Evolutionary conservation across 208 protist genomes (phyloP).

Genomic region (Leishmania guyanensis): DNA sequence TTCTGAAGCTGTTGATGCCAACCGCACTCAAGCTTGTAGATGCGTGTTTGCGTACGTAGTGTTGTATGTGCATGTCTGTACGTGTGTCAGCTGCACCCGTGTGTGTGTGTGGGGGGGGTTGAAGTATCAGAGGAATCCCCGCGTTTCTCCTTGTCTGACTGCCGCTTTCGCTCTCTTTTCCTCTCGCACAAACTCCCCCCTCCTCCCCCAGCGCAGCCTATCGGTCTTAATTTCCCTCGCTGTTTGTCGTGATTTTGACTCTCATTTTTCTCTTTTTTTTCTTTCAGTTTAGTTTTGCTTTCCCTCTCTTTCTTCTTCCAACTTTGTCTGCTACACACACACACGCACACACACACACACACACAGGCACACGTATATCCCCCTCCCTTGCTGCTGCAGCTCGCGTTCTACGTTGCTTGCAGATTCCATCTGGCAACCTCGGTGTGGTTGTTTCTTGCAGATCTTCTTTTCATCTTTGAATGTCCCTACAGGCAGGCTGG

Average conservation of each 20-base stretch:
- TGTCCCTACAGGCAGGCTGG: background rate
- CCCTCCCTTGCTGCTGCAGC: no score
- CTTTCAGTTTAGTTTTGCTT: slow-evolving; percentile 1
- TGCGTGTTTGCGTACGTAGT: background rate
- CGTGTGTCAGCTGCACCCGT: background rate
- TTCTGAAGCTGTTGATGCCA: background rate
- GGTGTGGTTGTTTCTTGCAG: background rate
- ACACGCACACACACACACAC: slow-evolving; percentile 2
- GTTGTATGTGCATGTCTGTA: background rate
- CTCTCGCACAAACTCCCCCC: background rate
- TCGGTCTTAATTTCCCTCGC: background rate
- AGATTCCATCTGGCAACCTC: no score
- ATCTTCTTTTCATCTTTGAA: background rate
- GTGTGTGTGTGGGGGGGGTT: background rate
- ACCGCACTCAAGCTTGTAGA: background rate
- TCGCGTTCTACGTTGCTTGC: no score
- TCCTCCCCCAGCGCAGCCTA: background rate
- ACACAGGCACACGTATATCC: background rate
- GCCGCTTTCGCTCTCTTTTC: background rate
- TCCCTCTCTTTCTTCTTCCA: slow-evolving; percentile 4
- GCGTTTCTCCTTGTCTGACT: background rate
- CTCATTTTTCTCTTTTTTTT: background rate
- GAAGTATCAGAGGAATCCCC: background rate
- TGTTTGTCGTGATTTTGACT: background rate
- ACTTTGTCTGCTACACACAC: background rate